A percentile compares a stretch with the other conserved stretches of the same genome.
These are phyloP conservation scores for Chlorella sp. DNA, from an alignment of 139 green algal genomes.

Conservation along the genomic window DNA sequence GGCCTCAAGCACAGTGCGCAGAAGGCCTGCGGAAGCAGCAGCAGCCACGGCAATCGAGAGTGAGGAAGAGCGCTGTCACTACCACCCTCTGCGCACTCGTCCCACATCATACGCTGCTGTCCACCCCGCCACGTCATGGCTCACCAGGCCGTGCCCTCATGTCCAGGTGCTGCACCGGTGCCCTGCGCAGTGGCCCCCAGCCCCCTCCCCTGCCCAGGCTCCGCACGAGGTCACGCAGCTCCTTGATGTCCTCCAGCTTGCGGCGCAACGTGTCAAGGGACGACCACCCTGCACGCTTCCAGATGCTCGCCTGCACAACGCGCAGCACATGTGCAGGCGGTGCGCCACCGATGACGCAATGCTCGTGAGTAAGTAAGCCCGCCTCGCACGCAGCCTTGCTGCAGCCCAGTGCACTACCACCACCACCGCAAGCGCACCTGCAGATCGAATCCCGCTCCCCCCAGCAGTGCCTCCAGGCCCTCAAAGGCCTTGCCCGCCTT, in stretches of 20 bases:
- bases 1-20: conserved; percentile 73
- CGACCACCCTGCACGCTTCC: conserved; percentile 68
- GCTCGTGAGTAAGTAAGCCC: too few relatives aligned
- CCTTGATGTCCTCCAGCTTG: conserved; percentile 75
- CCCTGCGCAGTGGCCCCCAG: conserved; percentile 73
- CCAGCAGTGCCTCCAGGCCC: conserved; percentile 75
- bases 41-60: too few relatives aligned
- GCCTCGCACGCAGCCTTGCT: too few relatives aligned
- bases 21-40: conserved; percentile 55
- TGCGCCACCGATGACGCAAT: too few relatives aligned
- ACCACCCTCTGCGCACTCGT: too few relatives aligned
- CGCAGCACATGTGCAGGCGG: neutral
- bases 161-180: conserved; percentile 56
- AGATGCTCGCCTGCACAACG: conserved; percentile 45
- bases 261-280: conserved; percentile 68
- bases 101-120: too few relatives aligned
- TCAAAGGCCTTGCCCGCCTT: conserved; percentile 72
- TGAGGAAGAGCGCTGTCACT: too few relatives aligned
- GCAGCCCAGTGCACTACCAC: neutral
- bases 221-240: conserved; percentile 80
- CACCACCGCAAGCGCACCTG: conserved; percentile 31
- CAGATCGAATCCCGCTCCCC: conserved; percentile 63
- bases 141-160: conserved; percentile 41
- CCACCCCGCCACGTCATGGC: neutral
- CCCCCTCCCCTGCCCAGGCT: conserved; percentile 73